A percentile compares a stretch with the other conserved stretches of the same genome.
Evolutionary conservation across 2,329 filamentous ascomycete species (phyloP).

Genomic region (Talaromyces sp.): DNA sequence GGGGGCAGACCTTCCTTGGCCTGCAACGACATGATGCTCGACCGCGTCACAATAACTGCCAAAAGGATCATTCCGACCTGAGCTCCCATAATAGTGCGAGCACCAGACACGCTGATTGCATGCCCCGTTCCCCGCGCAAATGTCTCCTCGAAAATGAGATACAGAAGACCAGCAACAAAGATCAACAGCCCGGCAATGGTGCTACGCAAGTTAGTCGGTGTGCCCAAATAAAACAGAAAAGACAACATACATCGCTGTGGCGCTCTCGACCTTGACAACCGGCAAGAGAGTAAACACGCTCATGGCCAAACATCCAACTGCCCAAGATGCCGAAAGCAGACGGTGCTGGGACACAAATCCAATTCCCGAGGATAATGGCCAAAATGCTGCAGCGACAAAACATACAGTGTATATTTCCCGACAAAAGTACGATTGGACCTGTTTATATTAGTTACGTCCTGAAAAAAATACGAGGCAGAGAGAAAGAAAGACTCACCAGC

Average conservation of each 20-base stretch:
- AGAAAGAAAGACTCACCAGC: constrained; percentile 50
- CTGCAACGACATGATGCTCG: constrained; percentile 78
- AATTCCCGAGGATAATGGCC: constrained; percentile 70
- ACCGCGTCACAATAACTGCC: constrained; percentile 79
- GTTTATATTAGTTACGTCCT: not conserved
- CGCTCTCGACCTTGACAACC: constrained; percentile 76
- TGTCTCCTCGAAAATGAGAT: constrained; percentile 71
- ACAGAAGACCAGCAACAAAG: constrained; percentile 67
- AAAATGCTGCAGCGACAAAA: constrained; percentile 70
- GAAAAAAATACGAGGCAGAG: not conserved
- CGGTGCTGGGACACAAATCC: constrained; percentile 65
- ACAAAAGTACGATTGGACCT: constrained; percentile 90
- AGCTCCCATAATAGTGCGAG: constrained; percentile 41
- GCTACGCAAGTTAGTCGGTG: constrained; percentile 39
- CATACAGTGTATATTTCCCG: constrained; percentile 79
- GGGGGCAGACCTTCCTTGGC: constrained; percentile 77
- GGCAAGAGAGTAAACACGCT: constrained; percentile 85
- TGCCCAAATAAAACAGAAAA: not conserved
- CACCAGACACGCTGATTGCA: constrained; percentile 24
- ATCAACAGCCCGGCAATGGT: constrained; percentile 72
- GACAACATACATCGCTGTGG: constrained; percentile 61
- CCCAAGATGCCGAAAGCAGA: constrained; percentile 65
- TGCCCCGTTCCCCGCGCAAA: constrained; percentile 41
- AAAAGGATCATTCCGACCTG: constrained; percentile 70
- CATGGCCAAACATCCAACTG: constrained; percentile 72